Evolutionary conservation across 2,329 filamentous ascomycete genomes (phyloP).

Genomic region (Trichoderma lentiforme): DNA sequence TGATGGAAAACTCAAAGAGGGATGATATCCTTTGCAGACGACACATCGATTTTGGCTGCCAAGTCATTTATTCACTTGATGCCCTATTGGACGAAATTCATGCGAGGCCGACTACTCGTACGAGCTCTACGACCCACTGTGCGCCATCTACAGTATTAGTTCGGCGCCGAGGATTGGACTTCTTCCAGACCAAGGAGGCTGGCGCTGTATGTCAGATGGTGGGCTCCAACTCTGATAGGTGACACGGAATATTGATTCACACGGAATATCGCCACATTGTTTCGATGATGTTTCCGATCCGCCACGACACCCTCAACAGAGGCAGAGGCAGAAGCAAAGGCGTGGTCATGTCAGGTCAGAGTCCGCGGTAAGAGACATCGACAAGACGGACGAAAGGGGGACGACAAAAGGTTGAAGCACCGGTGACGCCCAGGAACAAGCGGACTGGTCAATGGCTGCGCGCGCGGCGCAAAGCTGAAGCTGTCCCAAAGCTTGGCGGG

Average conservation of each 20-base stretch:
- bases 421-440: slow-evolving; percentile 2
- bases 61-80: background rate
- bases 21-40: background rate
- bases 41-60: background rate
- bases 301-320: background rate
- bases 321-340: background rate
- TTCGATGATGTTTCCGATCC: background rate
- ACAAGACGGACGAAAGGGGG: background rate
- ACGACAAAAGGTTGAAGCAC: background rate
- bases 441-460: slow-evolving; percentile 5
- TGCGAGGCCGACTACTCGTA: background rate
- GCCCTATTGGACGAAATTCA: background rate
- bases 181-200: background rate
- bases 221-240: background rate
- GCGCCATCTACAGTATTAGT: background rate
- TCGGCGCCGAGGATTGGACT: background rate
- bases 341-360: background rate
- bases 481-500: background rate
- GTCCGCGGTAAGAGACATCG: background rate
- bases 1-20: background rate
- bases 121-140: background rate
- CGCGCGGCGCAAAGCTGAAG: background rate
- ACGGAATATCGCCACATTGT: background rate
- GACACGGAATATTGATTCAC: background rate
- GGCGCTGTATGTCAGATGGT: background rate